Evolutionary conservation across 2,329 filamentous ascomycete genomes (phyloP).

Genomic region (Lecanicillium sp.): DNA sequence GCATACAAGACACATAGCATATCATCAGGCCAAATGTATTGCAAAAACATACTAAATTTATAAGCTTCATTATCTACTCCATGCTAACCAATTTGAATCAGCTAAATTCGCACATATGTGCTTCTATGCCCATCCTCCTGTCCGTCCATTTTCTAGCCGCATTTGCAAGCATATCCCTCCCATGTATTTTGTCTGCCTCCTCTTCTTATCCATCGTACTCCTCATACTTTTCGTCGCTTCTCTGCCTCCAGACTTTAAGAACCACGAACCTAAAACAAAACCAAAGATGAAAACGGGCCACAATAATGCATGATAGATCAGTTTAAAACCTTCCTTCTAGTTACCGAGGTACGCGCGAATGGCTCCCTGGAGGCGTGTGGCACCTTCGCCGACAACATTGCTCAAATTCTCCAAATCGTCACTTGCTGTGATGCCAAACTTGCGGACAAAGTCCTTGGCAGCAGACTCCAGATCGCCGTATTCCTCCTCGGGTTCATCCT

Average conservation of each 20-base stretch:
- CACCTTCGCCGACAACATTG: conserved; percentile 76
- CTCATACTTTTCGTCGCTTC: too few species aligned
- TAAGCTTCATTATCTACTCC: conserved; percentile 24
- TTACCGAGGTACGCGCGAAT: conserved; percentile 57
- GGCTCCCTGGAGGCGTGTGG: conserved; percentile 70
- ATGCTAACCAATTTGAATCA: conserved; percentile 20
- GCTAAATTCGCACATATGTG: conserved; percentile 18
- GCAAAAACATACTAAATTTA: conserved; percentile 1
- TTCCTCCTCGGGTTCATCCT: conserved; percentile 70
- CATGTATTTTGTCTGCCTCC: too few species aligned
- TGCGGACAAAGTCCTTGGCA: conserved; percentile 91
- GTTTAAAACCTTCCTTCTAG: conserved; percentile 23
- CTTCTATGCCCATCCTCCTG: conserved; percentile 14
- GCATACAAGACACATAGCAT: too few species aligned
- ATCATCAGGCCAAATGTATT: too few species aligned
- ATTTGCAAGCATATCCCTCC: too few species aligned
- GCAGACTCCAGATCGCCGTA: conserved; percentile 90
- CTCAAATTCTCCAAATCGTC: conserved; percentile 92
- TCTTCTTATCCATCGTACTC: conserved; percentile 3
- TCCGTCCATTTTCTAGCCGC: too few species aligned
- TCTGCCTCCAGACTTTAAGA: neutral
- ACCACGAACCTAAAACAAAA: neutral
- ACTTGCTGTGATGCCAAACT: conserved; percentile 89
- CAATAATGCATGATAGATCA: too few species aligned
- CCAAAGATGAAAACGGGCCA: neutral